Base-by-base conservation (phyloP, 306 rosid genomes). In the Quercus robur region DNA sequence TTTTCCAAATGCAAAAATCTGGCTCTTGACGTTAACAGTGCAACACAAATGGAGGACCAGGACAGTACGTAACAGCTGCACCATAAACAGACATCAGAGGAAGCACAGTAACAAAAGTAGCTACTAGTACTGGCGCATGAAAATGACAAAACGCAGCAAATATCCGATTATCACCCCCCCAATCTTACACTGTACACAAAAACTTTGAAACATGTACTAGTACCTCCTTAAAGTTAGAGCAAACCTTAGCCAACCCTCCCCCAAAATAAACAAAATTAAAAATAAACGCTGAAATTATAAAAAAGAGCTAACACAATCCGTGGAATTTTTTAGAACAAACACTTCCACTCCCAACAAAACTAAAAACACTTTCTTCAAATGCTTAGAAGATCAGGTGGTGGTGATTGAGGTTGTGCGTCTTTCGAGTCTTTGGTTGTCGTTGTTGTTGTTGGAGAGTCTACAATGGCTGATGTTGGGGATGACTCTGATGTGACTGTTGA, bases 311-410 rank as follows among this genome's bases (percentile, higher is more conserved):
- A 58, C 28, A 76, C 81, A 59, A 75, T 77, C 80, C 75, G 13
- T 70, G 81, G 77, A 51, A 85, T 51, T 61, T 78, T 51, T 61
- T 78, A 51, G 76, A 85, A 52, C 82, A 73, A 85, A 85, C 84
- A 88, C 64, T 56, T 73, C 44, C 33, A 77, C 13, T 68, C 56
- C 73, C 81, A 71, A 84, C 58, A 59, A 10, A 64, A 73, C 77
- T 15, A 68, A 10, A 5, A 30, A 61, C 33, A 19, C 33, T 10
- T 8, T 69, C 31, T 85, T 93, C 75, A 95, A 71, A 95, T 93
- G 89, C 99, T 91, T 10, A 93, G 91, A 80, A 95, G 99, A 89
- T 95, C 99, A 0, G 97, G 85, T 21, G 93, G 86, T 3, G 92
- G 90, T 3, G 97, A 85, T 79, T 87, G 88, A 33, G 90, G 83